These are phyloP conservation scores for Lichenothelia convexa DNA, from an alignment of 495 filamentous ascomycete genomes.

Conservation along the genomic window DNA sequence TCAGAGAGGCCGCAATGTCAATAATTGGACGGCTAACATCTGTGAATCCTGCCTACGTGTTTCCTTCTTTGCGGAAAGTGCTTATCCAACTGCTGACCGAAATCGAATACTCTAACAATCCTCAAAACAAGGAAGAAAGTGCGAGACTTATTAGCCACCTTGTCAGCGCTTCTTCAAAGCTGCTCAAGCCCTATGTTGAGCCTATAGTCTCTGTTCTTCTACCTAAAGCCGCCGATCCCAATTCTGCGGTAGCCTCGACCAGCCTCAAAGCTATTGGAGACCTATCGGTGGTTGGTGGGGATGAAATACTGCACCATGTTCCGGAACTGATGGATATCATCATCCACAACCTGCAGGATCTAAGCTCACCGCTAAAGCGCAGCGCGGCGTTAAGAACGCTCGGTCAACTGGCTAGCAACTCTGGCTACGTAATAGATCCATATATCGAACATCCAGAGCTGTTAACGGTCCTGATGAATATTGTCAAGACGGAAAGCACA, in stretches of 20 bases:
- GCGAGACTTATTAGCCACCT: slow-evolving; percentile 83
- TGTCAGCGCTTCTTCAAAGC: slow-evolving; percentile 70
- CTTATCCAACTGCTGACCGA: slow-evolving; percentile 92
- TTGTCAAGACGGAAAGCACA: slow-evolving; percentile 77
- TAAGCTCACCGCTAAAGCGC: slow-evolving; percentile 70
- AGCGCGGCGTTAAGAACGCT: slow-evolving; percentile 82
- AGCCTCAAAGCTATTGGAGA: slow-evolving; percentile 89
- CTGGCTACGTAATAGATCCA: slow-evolving; percentile 93
- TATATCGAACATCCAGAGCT: slow-evolving; percentile 89
- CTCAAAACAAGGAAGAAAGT: slow-evolving; percentile 87
- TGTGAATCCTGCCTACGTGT: slow-evolving; percentile 91
- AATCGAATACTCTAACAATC: slow-evolving; percentile 83
- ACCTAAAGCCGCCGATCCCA: slow-evolving; percentile 69
- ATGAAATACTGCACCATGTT: slow-evolving; percentile 76
- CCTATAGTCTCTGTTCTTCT: slow-evolving; percentile 81
- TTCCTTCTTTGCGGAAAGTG: slow-evolving; percentile 80
- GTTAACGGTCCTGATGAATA: slow-evolving; percentile 76
- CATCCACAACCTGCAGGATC: slow-evolving; percentile 78
- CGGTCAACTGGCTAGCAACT: slow-evolving; percentile 81
- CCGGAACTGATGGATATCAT: slow-evolving; percentile 86
- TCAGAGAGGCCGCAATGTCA: slow-evolving; percentile 82
- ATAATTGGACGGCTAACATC: slow-evolving; percentile 87
- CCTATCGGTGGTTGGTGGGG: slow-evolving; percentile 78
- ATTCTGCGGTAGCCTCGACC: slow-evolving; percentile 72
- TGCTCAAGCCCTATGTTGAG: slow-evolving; percentile 90